These are phyloP conservation scores for Xylaria arbuscula DNA, from an alignment of 2,329 filamentous ascomycete species.

Conservation along the genomic window DNA sequence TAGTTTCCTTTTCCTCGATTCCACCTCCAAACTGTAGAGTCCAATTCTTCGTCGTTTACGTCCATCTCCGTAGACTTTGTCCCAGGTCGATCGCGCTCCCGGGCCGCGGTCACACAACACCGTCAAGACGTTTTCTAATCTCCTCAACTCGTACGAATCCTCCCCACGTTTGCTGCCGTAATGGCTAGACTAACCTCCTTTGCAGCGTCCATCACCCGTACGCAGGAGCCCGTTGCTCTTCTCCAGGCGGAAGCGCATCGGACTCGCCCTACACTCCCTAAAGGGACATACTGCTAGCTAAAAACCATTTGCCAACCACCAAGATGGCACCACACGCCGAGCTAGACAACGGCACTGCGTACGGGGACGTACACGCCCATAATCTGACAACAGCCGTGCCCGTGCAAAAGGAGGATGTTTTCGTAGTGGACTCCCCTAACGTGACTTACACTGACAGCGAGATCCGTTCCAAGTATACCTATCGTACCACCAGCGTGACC, in stretches of 20 bases:
- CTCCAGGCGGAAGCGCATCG: conserved; percentile 80
- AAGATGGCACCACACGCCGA: conserved; percentile 95
- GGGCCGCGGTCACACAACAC: conserved; percentile 68
- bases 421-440: conserved; percentile 91
- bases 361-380: conserved; percentile 67
- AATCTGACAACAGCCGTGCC: conserved; percentile 47
- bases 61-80: conserved; percentile 27
- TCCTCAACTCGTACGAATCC: conserved; percentile 86
- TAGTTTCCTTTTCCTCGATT: neutral
- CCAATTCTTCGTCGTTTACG: neutral
- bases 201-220: conserved; percentile 91
- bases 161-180: conserved; percentile 25
- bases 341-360: conserved; percentile 64
- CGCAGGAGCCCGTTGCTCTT: conserved; percentile 94
- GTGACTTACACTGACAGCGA: conserved; percentile 88
- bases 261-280: conserved; percentile 70
- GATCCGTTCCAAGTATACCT: conserved; percentile 95
- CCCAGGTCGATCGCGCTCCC: conserved; percentile 63
- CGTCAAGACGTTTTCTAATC: conserved; percentile 99
- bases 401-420: conserved; percentile 67
- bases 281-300: conserved; percentile 52
- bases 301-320: conserved; percentile 36
- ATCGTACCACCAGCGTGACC: conserved; percentile 89
- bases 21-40: conserved; percentile 18
- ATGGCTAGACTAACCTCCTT: conserved; percentile 35